Conservation (phyloP, 192 early-diverging fungal species). For the Backusella circina region DNA sequence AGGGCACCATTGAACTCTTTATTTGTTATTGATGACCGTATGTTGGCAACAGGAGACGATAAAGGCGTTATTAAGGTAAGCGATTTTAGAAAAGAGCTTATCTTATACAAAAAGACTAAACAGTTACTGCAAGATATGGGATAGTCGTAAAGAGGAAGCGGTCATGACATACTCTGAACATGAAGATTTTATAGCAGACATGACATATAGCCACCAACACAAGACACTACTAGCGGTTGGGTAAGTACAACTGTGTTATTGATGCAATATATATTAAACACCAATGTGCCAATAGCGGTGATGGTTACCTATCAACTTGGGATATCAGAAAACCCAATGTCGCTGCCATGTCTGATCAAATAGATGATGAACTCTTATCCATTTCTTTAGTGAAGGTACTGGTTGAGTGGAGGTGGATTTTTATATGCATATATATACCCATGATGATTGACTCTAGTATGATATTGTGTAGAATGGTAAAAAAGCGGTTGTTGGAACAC, state of each 20-base stretch:
- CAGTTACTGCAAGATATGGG: slow-evolving; percentile 71
- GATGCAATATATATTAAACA: neutral
- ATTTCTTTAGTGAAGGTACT: slow-evolving; percentile 65
- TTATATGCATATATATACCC: no score
- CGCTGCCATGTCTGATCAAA: slow-evolving; percentile 84
- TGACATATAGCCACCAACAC: slow-evolving; percentile 65
- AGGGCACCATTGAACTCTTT: slow-evolving; percentile 83
- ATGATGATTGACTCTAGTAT: no score
- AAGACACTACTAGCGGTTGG: slow-evolving; percentile 78
- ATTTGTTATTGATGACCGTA: slow-evolving; percentile 63
- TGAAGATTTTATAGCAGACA: slow-evolving; percentile 90
- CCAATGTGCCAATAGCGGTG: slow-evolving; percentile 56
- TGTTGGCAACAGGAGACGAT: slow-evolving; percentile 94
- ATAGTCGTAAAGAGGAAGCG: slow-evolving; percentile 72
- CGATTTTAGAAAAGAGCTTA: neutral
- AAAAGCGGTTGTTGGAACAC: slow-evolving; percentile 89
- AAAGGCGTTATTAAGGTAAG: slow-evolving; percentile 77
- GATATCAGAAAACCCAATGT: slow-evolving; percentile 88
- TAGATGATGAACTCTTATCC: slow-evolving; percentile 94
- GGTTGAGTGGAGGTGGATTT: no score
- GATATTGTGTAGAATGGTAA: slow-evolving; percentile 70
- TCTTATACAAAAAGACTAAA: neutral
- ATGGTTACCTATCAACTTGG: slow-evolving; percentile 87
- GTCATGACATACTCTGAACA: slow-evolving; percentile 82
- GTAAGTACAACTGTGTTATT: slow-evolving; percentile 17